Evolutionary conservation across 495 filamentous ascomycete genomes (phyloP), one percentile per base, ranked within the genome.

Genomic region (Talaromyces stipitatus): DNA sequence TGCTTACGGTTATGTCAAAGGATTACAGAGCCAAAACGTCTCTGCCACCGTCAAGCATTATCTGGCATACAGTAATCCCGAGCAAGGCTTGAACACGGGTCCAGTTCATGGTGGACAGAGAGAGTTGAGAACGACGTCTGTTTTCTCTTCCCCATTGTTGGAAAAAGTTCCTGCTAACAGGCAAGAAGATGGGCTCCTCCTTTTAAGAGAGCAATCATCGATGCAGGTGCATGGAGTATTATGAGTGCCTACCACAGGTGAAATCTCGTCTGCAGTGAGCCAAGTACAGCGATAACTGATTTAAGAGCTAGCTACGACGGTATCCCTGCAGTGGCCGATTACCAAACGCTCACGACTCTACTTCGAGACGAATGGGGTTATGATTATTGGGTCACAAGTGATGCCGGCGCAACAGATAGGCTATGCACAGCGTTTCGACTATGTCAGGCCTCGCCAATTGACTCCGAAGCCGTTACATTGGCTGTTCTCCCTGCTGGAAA

Each of bases 1-100:
- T 5, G 82, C 79, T n/a, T 74, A 82, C 59, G 68, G 70, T 18
- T 87, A 82, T 55, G 78, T 83, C 54, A 79, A 74, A 22, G 85
- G 85, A 20, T 62, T 86, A 4, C 86, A 89, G 65, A 76, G 76
- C 22, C 75, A 75, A 29, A 82, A 82, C 55, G 84, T 88, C 23
- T 82, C 81, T 6, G 78, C 85, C 12, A 87, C 78, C 58, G 82
- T 89, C 26, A 90, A 89, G 73, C 85, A 89, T 61, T 89, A 84
- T 62, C 78, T 79, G 3, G 86, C 75, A 4, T 87, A 81, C 64
- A 84, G 73, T 22, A 74, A 68, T n/a, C 85, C 83, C 0, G 85
- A 88, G 60, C 83, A 87, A 66, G 85, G 85, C 6, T 59, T 88
- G 3, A 88, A 89, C 53, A 84, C 82, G 54, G 84, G 78, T 0